Percentiles rank a stretch among this genome's conserved stretches.
phyloP scores from a whole-genome alignment of 1,139 yeast genomes.

The Kodamaea ohmeri region DNA sequence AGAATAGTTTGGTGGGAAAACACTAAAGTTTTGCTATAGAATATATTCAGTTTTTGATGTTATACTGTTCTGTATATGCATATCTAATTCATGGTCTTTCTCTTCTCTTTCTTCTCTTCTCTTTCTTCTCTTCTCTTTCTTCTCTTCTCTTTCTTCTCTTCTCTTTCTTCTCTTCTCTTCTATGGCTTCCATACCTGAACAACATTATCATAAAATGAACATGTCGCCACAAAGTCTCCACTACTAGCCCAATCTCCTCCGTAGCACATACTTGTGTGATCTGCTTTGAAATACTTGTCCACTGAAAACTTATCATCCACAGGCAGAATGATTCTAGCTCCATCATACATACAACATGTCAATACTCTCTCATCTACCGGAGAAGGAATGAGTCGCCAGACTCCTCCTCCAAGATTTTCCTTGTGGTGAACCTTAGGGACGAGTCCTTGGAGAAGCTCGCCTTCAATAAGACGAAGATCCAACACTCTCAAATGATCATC shows the following conservation, averaged over 20 bases:
- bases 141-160: neutral
- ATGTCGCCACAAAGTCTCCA: conserved; percentile 58
- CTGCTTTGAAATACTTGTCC: conserved; percentile 53
- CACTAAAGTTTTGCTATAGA: too few species aligned
- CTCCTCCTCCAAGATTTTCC: conserved; percentile 82
- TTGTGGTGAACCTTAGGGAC: conserved; percentile 45
- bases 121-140: too few species aligned
- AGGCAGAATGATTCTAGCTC: conserved; percentile 64
- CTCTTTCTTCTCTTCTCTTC: neutral
- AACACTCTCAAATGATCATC: conserved; percentile 73
- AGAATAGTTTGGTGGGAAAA: too few species aligned
- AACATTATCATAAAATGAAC: conserved; percentile 86
- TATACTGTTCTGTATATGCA: too few species aligned
- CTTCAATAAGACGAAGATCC: conserved; percentile 61
- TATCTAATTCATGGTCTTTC: too few species aligned
- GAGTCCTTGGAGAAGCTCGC: conserved; percentile 42
- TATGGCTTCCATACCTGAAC: conserved; percentile 67
- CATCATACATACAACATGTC: conserved; percentile 94
- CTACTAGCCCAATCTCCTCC: conserved; percentile 83
- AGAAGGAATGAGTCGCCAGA: conserved; percentile 81
- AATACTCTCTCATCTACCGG: conserved; percentile 53
- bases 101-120: too few species aligned
- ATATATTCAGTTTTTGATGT: too few species aligned
- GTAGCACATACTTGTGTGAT: conserved; percentile 90
- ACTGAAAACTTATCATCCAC: conserved; percentile 38